Base-by-base conservation (phyloP, 768 basidiomycete species). In the Boletus rubroflammeus region DNA sequence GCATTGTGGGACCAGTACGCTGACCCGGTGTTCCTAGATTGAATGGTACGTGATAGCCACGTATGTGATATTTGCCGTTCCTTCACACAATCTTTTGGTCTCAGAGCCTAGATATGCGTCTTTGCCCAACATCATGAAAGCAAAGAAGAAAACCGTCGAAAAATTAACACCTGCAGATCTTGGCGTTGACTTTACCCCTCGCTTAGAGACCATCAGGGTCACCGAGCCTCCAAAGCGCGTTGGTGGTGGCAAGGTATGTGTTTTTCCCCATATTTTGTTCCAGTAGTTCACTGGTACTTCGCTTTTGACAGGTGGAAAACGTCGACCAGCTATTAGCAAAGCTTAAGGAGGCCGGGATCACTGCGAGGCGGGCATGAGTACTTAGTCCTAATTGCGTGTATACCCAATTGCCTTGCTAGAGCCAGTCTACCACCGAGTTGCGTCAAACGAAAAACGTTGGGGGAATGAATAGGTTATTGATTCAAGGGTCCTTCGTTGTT, bases 81-180 rank as follows among this genome's bases (percentile, higher is more conserved):
- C 21, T 32, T 53, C 14, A 47, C 21, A 29, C n/a, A 39, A 25
- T 14, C 13, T 10, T 54, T 47, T 38, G 40, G 50, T 50, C 45
- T 17, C 65, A 93, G 95, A 96, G 71, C 96, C 96, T 0, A 88
- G 96, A 61, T 99, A 97, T 66, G 97, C 97, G 0, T 93, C 95
- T n/a, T 71, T 99, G 55, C 93, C 93, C 4, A 94, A 93, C 62
- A 96, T 96, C 72, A 96, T 96, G 92, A 95, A 96, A 73, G 97
- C 97, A n/a, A 98, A 98, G 81, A 99, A 98, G 81, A 99, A 99
- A 76, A 86, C 89, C 14, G 73, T 98, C 40, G 86, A 95, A 73
- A 93, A 90, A 66, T 64, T 97, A 48, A 82, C 81, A 15, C 78
- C 93, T 1, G 76, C 78, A 23, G 93, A 94, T 61, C 83, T 98